Conservation (phyloP, 148 eudicot genomes). For the Spergularia bocconei region DNA sequence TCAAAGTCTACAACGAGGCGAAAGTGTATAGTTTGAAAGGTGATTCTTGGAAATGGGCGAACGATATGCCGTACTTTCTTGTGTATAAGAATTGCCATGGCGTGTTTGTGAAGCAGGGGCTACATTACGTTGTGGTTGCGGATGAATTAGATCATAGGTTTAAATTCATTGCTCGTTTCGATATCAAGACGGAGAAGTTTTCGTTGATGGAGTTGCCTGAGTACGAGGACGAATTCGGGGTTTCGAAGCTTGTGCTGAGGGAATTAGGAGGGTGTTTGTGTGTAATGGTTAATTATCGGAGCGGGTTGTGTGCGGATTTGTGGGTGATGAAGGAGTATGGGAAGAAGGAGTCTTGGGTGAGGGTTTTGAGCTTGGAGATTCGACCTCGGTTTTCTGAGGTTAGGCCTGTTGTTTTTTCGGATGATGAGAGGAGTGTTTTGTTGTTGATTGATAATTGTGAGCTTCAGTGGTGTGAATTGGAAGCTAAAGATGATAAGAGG, state of each 20-base stretch:
- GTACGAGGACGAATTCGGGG: slow-evolving; percentile 5
- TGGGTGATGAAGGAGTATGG: slow-evolving; percentile 36
- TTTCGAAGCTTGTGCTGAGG: slow-evolving; percentile 9
- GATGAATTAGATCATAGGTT: neutral
- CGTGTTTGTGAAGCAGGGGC: neutral
- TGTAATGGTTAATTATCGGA: slow-evolving; percentile 12
- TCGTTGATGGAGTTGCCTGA: slow-evolving; percentile 10
- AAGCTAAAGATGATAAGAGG: neutral
- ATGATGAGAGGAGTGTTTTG: slow-evolving; percentile 12
- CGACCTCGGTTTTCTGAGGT: slow-evolving; percentile 7
- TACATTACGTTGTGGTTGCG: slow-evolving; percentile 9
- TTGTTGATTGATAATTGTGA: slow-evolving; percentile 11
- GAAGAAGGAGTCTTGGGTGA: slow-evolving; percentile 20
- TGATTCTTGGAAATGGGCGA: slow-evolving; percentile 17
- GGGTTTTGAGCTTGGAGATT: slow-evolving; percentile 1
- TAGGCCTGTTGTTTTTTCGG: slow-evolving; percentile 12
- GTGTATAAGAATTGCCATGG: slow-evolving; percentile 13
- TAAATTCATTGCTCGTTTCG: slow-evolving; percentile 12
- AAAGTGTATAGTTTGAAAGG: slow-evolving; percentile 17
- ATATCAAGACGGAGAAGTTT: slow-evolving; percentile 6
- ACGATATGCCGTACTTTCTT: neutral
- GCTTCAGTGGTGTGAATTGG: slow-evolving; percentile 16
- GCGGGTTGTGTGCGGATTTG: slow-evolving; percentile 13
- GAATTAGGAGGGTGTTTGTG: slow-evolving; percentile 17
- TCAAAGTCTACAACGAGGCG: slow-evolving; percentile 15